Conservation (phyloP, 768 basidiomycete genomes). For the Naganishia vaughanmartiniae region DNA sequence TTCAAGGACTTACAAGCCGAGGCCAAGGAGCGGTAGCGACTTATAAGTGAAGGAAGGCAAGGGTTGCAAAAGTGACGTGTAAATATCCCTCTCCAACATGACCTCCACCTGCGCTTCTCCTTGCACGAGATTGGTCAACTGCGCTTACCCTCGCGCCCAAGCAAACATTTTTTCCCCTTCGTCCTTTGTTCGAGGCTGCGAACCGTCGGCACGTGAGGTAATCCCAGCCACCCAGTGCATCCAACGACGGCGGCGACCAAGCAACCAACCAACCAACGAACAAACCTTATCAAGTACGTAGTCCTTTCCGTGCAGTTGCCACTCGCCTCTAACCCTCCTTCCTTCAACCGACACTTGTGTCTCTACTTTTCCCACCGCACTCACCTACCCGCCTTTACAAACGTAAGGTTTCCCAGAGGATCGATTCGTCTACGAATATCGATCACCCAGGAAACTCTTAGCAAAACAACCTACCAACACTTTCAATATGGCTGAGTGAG, state of each 20-base stretch:
- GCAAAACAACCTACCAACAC: conserved; percentile 7
- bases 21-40: no score
- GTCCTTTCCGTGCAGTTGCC: neutral
- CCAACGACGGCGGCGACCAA: no score
- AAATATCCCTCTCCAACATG: no score
- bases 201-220: conserved; percentile 1
- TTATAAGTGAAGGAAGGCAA: no score
- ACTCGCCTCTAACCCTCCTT: neutral
- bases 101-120: neutral
- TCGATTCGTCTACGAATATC: conserved; percentile 24
- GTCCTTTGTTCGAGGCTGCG: conserved; percentile 12
- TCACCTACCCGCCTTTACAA: neutral
- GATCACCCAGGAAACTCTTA: conserved; percentile 25
- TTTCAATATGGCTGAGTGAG: conserved; percentile 26
- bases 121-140: neutral
- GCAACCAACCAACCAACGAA: no score
- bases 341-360: conserved; percentile 15
- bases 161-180: conserved; percentile 6
- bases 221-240: neutral
- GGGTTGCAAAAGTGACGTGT: no score
- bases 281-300: conserved; percentile 31
- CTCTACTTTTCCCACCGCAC: neutral
- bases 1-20: no score
- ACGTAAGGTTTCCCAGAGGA: conserved; percentile 21
- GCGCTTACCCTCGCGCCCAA: neutral